Conservation (phyloP, 2,329 filamentous ascomycete species). For the Dactylellina parvicollis region DNA sequence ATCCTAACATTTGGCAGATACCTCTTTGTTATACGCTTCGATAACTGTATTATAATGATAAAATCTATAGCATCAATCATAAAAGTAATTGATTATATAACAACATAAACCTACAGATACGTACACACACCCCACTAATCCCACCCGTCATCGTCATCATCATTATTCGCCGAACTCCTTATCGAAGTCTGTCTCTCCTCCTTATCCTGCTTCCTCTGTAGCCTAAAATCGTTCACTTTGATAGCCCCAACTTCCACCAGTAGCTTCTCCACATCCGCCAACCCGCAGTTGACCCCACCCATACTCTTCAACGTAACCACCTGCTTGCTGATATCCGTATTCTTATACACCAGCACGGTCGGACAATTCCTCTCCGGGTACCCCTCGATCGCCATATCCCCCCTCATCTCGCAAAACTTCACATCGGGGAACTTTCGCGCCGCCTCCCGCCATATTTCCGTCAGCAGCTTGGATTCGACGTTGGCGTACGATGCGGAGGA, state of each 20-base stretch:
- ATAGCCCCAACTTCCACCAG: conserved; percentile 85
- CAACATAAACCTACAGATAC: no score
- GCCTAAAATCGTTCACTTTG: conserved; percentile 78
- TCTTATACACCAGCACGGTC: conserved; percentile 89
- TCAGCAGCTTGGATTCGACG: conserved; percentile 84
- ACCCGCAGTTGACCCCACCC: conserved; percentile 74
- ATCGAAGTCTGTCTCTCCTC: conserved; percentile 69
- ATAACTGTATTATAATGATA: conserved; percentile 41
- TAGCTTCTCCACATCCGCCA: conserved; percentile 78
- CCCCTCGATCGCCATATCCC: conserved; percentile 91
- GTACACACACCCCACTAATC: conserved; percentile 64
- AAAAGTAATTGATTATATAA: not conserved
- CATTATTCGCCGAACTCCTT: conserved; percentile 55
- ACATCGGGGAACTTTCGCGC: conserved; percentile 88
- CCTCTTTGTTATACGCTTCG: conserved; percentile 12
- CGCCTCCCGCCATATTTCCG: conserved; percentile 84
- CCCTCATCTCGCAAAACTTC: conserved; percentile 97
- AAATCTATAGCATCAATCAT: conserved; percentile 8
- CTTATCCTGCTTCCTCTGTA: conserved; percentile 71
- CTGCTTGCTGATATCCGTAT: conserved; percentile 91
- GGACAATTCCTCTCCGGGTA: conserved; percentile 96
- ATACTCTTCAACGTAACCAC: conserved; percentile 87
- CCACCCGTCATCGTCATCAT: conserved; percentile 67
- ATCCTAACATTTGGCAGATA: conserved; percentile 7
- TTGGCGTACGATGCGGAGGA: conserved; percentile 81